A percentile compares a stretch with the other conserved stretches of the same genome.
Evolutionary conservation across 1,284 basidiomycete genomes (phyloP).

Genomic region (Wallemia mellicola): DNA sequence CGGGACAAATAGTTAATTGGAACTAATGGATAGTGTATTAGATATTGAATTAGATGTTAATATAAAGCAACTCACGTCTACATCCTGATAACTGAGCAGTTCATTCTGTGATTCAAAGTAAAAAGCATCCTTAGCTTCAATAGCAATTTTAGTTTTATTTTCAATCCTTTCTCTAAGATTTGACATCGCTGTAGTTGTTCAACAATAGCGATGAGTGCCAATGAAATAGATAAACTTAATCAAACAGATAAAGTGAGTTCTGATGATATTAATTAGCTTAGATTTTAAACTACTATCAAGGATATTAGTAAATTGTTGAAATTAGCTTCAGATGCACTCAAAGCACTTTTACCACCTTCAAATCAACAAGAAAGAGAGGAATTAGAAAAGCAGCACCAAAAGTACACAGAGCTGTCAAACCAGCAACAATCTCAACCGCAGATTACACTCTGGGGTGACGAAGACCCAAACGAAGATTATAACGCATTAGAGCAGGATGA

Average conservation of each 20-base stretch:
- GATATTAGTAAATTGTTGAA: not conserved
- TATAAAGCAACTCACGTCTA: not conserved
- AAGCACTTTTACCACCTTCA: not conserved
- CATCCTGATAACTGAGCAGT: not conserved
- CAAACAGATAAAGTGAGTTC: not conserved
- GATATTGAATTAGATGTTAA: not conserved
- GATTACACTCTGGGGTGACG: not conserved
- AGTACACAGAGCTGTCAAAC: not conserved
- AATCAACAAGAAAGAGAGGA: not conserved
- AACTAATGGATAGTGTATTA: not conserved
- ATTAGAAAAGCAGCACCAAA: not conserved
- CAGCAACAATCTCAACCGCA: not conserved
- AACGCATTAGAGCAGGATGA: not conserved
- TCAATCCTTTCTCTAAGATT: not conserved
- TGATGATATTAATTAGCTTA: not conserved
- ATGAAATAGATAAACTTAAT: not conserved
- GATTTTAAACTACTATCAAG: not conserved
- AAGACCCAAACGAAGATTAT: not conserved
- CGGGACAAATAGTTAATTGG: not conserved
- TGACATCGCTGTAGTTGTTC: not conserved
- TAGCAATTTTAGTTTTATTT: not conserved
- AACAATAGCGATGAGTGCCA: not conserved
- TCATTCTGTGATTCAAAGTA: not conserved
- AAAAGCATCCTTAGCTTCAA: not conserved
- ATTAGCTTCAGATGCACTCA: not conserved